Base-by-base conservation (phyloP, 352 stramenopile species). In the Globisporangium emineosum region DNA sequence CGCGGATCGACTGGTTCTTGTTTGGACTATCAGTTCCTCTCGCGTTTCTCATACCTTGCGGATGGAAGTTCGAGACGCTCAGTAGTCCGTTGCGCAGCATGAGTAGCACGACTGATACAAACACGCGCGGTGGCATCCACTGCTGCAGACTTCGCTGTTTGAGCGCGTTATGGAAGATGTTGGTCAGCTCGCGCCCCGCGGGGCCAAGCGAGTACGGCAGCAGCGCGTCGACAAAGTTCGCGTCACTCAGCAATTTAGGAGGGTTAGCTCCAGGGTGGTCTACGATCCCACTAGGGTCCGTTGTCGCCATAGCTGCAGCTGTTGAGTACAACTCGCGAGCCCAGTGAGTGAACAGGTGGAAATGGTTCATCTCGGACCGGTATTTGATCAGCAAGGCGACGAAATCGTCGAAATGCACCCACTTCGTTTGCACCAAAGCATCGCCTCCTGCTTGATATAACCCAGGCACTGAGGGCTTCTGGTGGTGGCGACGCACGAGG, bases 151-250 rank as follows among this genome's bases (percentile, higher is more conserved):
- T 60, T 5, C 83, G 77, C 66, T 91, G 83, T 25, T 75, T 75
- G 21, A 91, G 66, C 30, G 79, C 76, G 43, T 91, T 90, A 64
- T 84, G 69, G 57, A 89, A 91, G 13, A 91, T 76, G 59, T 88
- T 89, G 25, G 57, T 56, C 19, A 91, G 69, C 43, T 91, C 82
- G 19, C 80, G 78, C 13, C 81, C 78, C 0, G 60, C 76, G 10
- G 74, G 69, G 2, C 77, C 76, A 1, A 86, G 69, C 2, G 83
- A 89, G 5, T 79, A 73, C 19, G 79, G 72, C 23, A 66, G 25
- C 0, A 90, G 55, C 1, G 69, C 78, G 17, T 77, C 65, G 10
- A 85, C 72, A 59, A 91, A 90, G 5, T 62, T 63, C 1, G 67
- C 19, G 27, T 88, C 79, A 21, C 86, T 74, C 2, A 91, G 65